Conservation (phyloP, 2,329 filamentous ascomycete species). For the Aspergillus japonicus region DNA sequence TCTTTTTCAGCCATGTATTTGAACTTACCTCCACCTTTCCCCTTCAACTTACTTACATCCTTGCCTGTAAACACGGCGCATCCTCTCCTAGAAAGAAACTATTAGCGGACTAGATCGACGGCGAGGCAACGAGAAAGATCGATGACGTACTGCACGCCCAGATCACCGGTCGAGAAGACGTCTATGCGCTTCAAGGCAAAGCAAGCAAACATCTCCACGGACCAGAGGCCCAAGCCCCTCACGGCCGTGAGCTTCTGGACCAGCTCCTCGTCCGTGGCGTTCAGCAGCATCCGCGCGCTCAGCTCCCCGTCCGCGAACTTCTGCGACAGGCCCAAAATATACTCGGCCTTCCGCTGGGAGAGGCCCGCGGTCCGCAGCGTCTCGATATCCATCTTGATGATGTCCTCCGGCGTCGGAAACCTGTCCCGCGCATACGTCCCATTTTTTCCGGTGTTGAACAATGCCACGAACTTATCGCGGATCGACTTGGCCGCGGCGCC, state of each 20-base stretch:
- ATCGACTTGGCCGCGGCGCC: conserved; percentile 88
- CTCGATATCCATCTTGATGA: conserved; percentile 63
- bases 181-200: conserved; percentile 94
- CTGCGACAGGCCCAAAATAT: conserved; percentile 79
- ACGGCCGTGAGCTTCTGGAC: conserved; percentile 80
- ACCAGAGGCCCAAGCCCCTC: conserved; percentile 83
- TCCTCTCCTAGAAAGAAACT: conserved; percentile 56
- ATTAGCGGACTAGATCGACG: conserved; percentile 14
- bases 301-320: conserved; percentile 77
- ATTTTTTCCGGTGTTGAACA: conserved; percentile 57
- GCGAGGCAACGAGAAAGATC: neutral
- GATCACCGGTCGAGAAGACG: conserved; percentile 86
- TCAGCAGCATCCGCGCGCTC: conserved; percentile 70
- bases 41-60: conserved; percentile 81
- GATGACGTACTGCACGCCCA: conserved; percentile 74
- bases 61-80: conserved; percentile 85
- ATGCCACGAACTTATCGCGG: conserved; percentile 74
- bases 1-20: conserved; percentile 97
- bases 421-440: conserved; percentile 9
- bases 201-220: conserved; percentile 96
- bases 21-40: conserved; percentile 80
- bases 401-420: conserved; percentile 76
- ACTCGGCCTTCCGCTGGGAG: conserved; percentile 93
- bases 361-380: conserved; percentile 79
- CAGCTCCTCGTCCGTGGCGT: conserved; percentile 81